These are phyloP conservation scores for Phytophthora quininea DNA, from an alignment of 352 stramenopile species.

Conservation along the genomic window DNA sequence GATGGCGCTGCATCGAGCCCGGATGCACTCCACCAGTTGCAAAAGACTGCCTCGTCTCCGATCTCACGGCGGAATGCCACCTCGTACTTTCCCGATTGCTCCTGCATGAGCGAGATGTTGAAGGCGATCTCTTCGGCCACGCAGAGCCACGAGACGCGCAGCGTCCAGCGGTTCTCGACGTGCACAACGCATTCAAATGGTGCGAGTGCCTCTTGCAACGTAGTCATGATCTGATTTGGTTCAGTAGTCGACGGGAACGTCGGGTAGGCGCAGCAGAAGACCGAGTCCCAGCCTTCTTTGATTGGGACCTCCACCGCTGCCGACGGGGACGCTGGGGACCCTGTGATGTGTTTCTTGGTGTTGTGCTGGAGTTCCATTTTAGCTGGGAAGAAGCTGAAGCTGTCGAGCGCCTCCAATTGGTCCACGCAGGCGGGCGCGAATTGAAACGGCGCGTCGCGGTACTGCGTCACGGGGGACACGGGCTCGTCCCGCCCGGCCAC, in stretches of 20 bases:
- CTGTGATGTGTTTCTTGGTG: constrained; percentile 21
- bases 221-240: constrained; percentile 57
- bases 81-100: constrained; percentile 48
- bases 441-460: constrained; percentile 53
- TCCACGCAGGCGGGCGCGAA: constrained; percentile 39
- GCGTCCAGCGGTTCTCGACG: constrained; percentile 43
- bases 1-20: constrained; percentile 56
- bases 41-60: constrained; percentile 65
- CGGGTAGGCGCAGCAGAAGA: constrained; percentile 62
- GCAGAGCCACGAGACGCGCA: constrained; percentile 60
- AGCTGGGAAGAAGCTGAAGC: constrained; percentile 19
- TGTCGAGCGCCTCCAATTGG: constrained; percentile 24
- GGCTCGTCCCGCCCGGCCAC: constrained; percentile 10
- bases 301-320: constrained; percentile 57
- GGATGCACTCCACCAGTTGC: constrained; percentile 61
- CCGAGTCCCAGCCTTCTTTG: constrained; percentile 45
- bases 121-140: constrained; percentile 76
- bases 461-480: constrained; percentile 35
- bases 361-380: constrained; percentile 9
- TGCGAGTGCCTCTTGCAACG: constrained; percentile 47
- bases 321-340: constrained; percentile 58
- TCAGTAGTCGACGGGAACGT: constrained; percentile 48
- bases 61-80: constrained; percentile 60
- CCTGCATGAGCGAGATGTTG: constrained; percentile 53
- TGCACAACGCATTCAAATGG: constrained; percentile 51